Evolutionary conservation across 345 rosid genomes (phyloP), one percentile per base, ranked within the genome.

Genomic region (Diplotaxis tenuifolia): DNA sequence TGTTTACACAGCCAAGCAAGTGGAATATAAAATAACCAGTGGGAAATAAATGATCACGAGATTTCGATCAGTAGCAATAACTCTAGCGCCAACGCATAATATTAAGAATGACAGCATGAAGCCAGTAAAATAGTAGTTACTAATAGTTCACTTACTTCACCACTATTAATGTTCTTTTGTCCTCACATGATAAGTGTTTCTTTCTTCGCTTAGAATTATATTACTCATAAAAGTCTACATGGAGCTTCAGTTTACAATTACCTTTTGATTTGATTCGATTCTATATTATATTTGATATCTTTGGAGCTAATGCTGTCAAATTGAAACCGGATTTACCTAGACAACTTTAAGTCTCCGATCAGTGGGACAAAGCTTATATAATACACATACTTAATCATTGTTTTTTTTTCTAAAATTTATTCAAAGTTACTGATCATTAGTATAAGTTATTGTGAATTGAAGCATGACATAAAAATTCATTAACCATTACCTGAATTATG

Each of bases 41-140:
- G 16, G 11, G 40, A 55, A 65, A 6, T 31, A 65, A 74, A 66
- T 66, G 67, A 59, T 66, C 78, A 74, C 78, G 67, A 74, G 78
- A 49, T 11, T 15, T 66, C 11, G 53, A 32, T 45, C 66, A 65
- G 71, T 15, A 56, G 34, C 65, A 56, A 73, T 74, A 65, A 55
- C 31, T 60, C 25, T 57, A 57, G 67, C 52, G 67, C 52, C n/a
- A 55, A 36, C 45, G 64, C 57, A 72, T 16, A 12, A 23, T 45
- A 40, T 73, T 42, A 47, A 66, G 52, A 47, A 49, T 74, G 77
- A 66, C 77, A 74, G 77, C 71, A 19, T 57, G 38, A 73, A 73
- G 27, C 71, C 60, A 57, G 77, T 66, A 31, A 63, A 65, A 45
- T 45, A 42, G 66, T 16, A 65, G 66, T 65, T 65, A 27, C 56